Base-by-base conservation (phyloP, 2,329 filamentous ascomycete species). In the Stylonectria norvegica region DNA sequence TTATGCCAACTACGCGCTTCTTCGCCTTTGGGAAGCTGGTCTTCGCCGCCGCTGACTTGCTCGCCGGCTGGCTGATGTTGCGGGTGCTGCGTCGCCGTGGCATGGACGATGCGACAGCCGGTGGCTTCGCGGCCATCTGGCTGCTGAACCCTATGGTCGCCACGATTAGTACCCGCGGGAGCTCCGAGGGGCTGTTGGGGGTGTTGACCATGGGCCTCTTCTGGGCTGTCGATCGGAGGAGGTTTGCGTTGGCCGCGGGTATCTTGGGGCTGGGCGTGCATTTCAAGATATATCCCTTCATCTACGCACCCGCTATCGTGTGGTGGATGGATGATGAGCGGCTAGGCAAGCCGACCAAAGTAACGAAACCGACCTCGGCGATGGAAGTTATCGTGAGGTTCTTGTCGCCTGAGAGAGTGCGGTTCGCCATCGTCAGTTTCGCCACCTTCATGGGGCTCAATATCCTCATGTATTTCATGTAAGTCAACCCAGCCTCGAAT, bases 221-320 rank as follows among this genome's bases (percentile, higher is more conserved):
- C 9, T 97, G 88, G 86, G 86, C 90, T 0, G 84, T 86, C 1
- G 68, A 89, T 48, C 71, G 76, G 36, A 73, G 73, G 36, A 71
- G 71, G n/a, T 68, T 85, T 14, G 57, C 66, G 1, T 60, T 94
- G 7, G 85, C 89, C 0, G 91, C 87, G 0, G 49, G 82, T 3
- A 63, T 97, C 20, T 71, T 98, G 3, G 93, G 93, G 0, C 67
- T 95, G 19, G 81, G 81, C 1, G 90, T 97, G 18, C 93, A 98
- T 67, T 94, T 98, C 69, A 98, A 98, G 73, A 97, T 98, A 46
- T 98, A 98, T 58, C 93, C 93, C 0, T 95, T 97, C 64, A 88
- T 98, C 45, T 98, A 98, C 64, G 91, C 87, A 2, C 79, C 83
- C 0, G 82, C 85, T 3, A 83, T 93, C 29, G 64, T 89, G 5